phyloP scores from a whole-genome alignment of 345 rosid species.

The Geranium brycei region DNA sequence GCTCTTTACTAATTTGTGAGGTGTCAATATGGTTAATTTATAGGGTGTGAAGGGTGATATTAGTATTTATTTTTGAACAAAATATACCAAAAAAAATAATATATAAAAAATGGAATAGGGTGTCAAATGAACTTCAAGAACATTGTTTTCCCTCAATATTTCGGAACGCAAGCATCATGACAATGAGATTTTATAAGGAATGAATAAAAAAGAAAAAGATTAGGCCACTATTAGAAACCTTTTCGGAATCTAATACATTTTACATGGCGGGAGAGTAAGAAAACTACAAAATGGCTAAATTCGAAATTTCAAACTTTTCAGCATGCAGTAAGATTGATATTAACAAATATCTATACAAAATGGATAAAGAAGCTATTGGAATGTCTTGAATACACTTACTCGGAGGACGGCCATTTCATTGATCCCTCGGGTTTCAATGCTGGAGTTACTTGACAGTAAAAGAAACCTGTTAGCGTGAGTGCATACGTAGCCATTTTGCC shows the following conservation, averaged over 20 bases:
- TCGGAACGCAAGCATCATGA: not conserved
- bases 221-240: not conserved
- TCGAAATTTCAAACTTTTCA: not conserved
- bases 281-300: not conserved
- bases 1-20: too few species aligned
- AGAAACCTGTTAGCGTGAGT: slow-evolving; percentile 73
- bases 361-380: not conserved
- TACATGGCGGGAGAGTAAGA: not conserved
- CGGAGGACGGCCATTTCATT: slow-evolving; percentile 31
- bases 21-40: too few species aligned
- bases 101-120: too few species aligned
- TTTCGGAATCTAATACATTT: too few species aligned
- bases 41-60: too few species aligned
- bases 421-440: slow-evolving; percentile 40
- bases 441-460: slow-evolving; percentile 66
- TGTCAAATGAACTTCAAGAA: not conserved
- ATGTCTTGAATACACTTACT: slow-evolving; percentile 38
- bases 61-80: too few species aligned
- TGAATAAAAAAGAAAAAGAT: not conserved
- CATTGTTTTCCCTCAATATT: not conserved
- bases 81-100: too few species aligned
- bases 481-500: slow-evolving; percentile 79
- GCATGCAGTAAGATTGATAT: not conserved
- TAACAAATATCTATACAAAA: not conserved
- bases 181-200: not conserved